Evolutionary conservation across 768 basidiomycete species (phyloP).

Genomic region (Leucosporidium yakuticum): DNA sequence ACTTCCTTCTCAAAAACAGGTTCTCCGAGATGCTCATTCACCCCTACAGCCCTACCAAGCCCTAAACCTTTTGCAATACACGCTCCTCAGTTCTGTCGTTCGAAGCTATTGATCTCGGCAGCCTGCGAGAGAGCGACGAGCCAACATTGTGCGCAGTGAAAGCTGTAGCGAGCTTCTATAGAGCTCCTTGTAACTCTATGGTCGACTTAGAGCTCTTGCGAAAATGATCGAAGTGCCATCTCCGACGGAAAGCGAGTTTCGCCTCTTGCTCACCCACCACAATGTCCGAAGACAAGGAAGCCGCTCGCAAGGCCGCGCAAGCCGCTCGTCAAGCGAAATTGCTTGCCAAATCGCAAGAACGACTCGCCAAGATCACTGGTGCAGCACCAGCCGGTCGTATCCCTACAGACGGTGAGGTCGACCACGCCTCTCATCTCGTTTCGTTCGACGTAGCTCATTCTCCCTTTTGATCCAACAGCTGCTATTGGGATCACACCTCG

Average conservation of each 20-base stretch:
- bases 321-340: constrained; percentile 25
- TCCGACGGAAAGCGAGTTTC: too few species aligned
- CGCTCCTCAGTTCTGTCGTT: too few species aligned
- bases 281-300: neutral
- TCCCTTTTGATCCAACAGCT: neutral
- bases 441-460: neutral
- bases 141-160: too few species aligned
- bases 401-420: constrained; percentile 12
- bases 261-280: neutral
- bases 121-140: too few species aligned
- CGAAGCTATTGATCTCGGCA: too few species aligned
- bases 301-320: neutral
- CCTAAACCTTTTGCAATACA: too few species aligned
- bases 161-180: too few species aligned
- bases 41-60: constrained; percentile 33
- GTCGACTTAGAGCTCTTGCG: too few species aligned
- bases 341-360: constrained; percentile 23
- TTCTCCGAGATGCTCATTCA: constrained; percentile 37
- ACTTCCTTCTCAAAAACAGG: constrained; percentile 8
- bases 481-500: constrained; percentile 1
- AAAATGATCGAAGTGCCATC: too few species aligned
- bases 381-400: constrained; percentile 27
- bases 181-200: too few species aligned
- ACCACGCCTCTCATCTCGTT: neutral
- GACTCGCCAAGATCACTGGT: constrained; percentile 30